phyloP scores from a whole-genome alignment of 345 rosid species.

The Brassica incana region DNA sequence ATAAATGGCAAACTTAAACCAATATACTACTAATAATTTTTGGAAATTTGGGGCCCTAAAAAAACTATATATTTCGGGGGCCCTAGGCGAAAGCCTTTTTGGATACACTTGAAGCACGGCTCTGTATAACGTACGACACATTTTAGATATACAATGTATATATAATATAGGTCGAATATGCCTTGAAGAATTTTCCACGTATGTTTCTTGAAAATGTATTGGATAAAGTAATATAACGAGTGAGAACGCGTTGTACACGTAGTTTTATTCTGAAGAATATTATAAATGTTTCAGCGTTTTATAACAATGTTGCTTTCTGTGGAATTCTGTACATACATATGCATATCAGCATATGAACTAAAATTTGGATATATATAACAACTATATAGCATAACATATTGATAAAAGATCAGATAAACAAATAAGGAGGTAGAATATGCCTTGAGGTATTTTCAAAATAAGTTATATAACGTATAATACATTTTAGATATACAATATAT shows the following conservation, averaged over 20 bases:
- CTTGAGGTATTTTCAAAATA: neutral
- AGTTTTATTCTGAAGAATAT: slow-evolving; percentile 29
- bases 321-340: neutral
- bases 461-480: neutral
- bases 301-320: slow-evolving; percentile 4
- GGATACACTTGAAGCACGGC: too few relatives aligned
- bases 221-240: slow-evolving; percentile 21
- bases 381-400: neutral
- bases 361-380: neutral
- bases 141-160: neutral
- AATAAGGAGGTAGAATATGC: slow-evolving; percentile 21
- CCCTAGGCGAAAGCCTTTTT: too few relatives aligned
- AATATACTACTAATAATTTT: too few relatives aligned
- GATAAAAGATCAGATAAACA: neutral
- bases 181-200: slow-evolving; percentile 24
- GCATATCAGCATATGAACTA: neutral
- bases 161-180: slow-evolving; percentile 22
- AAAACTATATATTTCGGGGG: too few relatives aligned
- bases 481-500: neutral
- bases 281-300: slow-evolving; percentile 17
- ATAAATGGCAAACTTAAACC: too few relatives aligned
- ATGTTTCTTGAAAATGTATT: neutral
- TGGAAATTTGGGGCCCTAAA: too few relatives aligned
- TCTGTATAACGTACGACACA: neutral
- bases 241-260: slow-evolving; percentile 33